These are phyloP conservation scores for Stagonosporopsis chrysanthemi DNA, from an alignment of 2,329 filamentous ascomycete species.

Conservation along the genomic window DNA sequence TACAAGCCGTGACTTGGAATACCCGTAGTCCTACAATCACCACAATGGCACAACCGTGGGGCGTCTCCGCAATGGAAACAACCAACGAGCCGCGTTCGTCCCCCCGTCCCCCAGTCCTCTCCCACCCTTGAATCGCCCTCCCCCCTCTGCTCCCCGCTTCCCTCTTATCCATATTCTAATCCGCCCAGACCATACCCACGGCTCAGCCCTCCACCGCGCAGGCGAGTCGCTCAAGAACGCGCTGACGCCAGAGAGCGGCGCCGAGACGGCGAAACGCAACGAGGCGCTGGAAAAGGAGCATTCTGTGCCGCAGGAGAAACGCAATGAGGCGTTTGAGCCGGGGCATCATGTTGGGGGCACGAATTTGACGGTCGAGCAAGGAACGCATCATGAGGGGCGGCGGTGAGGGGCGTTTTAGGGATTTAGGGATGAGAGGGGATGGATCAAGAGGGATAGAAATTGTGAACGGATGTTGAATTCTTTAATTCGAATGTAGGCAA, in stretches of 20 bases:
- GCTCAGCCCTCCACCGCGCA: constrained; percentile 2
- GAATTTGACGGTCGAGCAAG: constrained; percentile 10
- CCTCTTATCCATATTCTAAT: background rate
- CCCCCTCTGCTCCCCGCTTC: no score
- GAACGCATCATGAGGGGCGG: background rate
- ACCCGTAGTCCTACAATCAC: no score
- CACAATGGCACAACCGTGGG: constrained; percentile 14
- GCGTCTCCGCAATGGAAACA: constrained; percentile 10
- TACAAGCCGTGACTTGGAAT: no score
- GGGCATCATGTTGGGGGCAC: constrained; percentile 9
- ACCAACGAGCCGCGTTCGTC: constrained; percentile 3
- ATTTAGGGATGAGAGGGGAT: background rate
- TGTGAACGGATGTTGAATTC: background rate
- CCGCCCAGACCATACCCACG: constrained; percentile 1
- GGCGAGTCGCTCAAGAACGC: constrained; percentile 12
- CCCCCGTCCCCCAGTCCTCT: background rate
- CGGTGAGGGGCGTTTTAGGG: background rate
- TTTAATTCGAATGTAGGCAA: background rate
- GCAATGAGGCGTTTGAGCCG: constrained; percentile 1
- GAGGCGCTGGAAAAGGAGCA: constrained; percentile 9
- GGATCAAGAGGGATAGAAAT: background rate
- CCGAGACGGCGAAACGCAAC: constrained; percentile 1
- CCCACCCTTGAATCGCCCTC: no score
- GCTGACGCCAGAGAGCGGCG: constrained; percentile 2
- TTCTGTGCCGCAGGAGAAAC: constrained; percentile 1